These are phyloP conservation scores for Chaetomiaceae sp. DNA, from an alignment of 2,329 filamentous ascomycete species.

Conservation along the genomic window DNA sequence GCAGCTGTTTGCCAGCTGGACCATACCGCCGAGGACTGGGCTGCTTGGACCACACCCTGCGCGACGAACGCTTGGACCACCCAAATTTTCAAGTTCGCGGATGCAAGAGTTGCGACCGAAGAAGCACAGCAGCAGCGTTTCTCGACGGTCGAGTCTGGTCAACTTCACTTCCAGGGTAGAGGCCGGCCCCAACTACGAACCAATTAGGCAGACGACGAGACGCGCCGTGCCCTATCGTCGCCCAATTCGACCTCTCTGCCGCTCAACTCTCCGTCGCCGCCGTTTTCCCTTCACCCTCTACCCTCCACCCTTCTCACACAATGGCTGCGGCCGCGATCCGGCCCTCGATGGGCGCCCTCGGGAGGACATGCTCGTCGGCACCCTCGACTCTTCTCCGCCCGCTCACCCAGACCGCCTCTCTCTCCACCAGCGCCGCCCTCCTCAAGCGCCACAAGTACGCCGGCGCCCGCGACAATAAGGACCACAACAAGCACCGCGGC, in stretches of 20 bases:
- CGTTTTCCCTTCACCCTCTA: too few relatives aligned
- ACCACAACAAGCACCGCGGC: constrained; percentile 75
- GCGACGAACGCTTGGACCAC: constrained; percentile 22
- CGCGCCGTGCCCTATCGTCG: neutral
- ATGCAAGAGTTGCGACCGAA: neutral
- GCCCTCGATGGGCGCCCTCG: constrained; percentile 29
- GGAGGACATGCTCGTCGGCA: constrained; percentile 25
- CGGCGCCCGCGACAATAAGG: constrained; percentile 47
- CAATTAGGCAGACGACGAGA: neutral
- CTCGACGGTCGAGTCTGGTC: neutral
- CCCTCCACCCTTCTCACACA: neutral
- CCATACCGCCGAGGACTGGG: too few relatives aligned
- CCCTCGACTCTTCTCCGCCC: neutral
- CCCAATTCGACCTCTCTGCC: too few relatives aligned
- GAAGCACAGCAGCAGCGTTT: constrained; percentile 6
- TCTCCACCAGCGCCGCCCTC: constrained; percentile 53
- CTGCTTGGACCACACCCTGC: neutral
- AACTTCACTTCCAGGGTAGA: neutral
- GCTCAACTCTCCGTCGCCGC: too few relatives aligned
- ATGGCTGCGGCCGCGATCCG: constrained; percentile 24
- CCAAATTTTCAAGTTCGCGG: constrained; percentile 25
- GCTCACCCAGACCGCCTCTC: constrained; percentile 29
- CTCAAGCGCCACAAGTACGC: constrained; percentile 38
- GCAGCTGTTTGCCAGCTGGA: neutral
- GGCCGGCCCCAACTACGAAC: neutral